Conservation (phyloP, 75 land plant genomes). For the Pinus tabuliformis region DNA sequence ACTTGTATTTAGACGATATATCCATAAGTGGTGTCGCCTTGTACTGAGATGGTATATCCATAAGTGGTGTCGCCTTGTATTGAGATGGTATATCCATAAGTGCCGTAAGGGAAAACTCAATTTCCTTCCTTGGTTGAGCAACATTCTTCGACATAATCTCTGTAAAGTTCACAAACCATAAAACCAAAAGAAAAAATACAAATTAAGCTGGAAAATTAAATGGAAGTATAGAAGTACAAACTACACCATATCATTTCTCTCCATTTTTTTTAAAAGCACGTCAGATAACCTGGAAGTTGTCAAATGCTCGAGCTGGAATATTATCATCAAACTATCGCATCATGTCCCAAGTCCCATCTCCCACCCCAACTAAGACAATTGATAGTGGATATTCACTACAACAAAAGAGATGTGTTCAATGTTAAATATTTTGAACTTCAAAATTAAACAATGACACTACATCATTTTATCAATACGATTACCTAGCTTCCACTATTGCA, state of each 20-base stretch:
- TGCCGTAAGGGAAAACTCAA: slow-evolving; percentile 79
- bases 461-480: too few species aligned
- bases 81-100: slow-evolving; percentile 93
- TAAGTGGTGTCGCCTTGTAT: slow-evolving; percentile 82
- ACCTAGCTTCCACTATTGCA: too few species aligned
- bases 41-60: slow-evolving; percentile 92
- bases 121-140: slow-evolving; percentile 49
- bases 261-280: not conserved
- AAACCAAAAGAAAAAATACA: slow-evolving; percentile 7
- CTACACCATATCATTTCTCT: not conserved
- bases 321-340: slow-evolving; percentile 81
- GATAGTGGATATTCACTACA: slow-evolving; percentile 59
- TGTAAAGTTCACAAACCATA: slow-evolving; percentile 89
- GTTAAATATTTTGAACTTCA: too few species aligned
- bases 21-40: slow-evolving; percentile 94
- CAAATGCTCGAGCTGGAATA: slow-evolving; percentile 72
- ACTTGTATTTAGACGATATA: slow-evolving; percentile 85
- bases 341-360: slow-evolving; percentile 88
- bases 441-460: too few species aligned
- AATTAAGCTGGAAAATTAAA: not conserved
- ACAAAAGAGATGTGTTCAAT: not conserved
- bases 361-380: slow-evolving; percentile 73
- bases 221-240: not conserved
- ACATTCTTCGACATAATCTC: slow-evolving; percentile 71
- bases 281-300: slow-evolving; percentile 65